These are phyloP conservation scores for Perkinsus chesapeaki DNA, from an alignment of 169 alveolate genomes.

Conservation along the genomic window DNA sequence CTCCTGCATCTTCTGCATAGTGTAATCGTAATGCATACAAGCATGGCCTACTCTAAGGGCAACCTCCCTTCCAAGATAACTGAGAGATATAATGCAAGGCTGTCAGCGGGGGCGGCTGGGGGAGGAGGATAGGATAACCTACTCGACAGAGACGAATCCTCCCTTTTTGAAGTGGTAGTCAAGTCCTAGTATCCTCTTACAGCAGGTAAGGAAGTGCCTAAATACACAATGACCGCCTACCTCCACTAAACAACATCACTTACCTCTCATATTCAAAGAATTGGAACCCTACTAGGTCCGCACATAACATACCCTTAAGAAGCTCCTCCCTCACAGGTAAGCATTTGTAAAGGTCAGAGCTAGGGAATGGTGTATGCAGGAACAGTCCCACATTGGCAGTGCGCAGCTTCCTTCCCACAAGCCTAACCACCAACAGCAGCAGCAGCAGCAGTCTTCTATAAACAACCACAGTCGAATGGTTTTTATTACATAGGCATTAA, in stretches of 20 bases:
- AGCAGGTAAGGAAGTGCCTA: constrained; percentile 64
- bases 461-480: not conserved
- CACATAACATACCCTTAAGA: constrained; percentile 78
- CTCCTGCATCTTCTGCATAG: not conserved
- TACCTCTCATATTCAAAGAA: constrained; percentile 74
- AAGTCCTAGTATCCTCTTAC: constrained; percentile 77
- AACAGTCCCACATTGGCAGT: constrained; percentile 68
- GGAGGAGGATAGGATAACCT: too few species aligned
- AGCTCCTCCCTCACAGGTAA: constrained; percentile 80
- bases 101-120: not conserved
- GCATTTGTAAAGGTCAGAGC: constrained; percentile 64
- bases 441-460: not conserved
- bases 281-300: constrained; percentile 88
- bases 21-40: constrained; percentile 10
- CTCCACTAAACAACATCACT: constrained; percentile 16
- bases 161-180: constrained; percentile 20
- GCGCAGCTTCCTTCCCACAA: constrained; percentile 14
- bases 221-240: not conserved
- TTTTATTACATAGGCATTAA: constrained; percentile 24
- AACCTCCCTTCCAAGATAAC: constrained; percentile 20
- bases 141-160: constrained; percentile 25
- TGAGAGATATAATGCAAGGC: not conserved
- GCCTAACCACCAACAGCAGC: constrained; percentile 64
- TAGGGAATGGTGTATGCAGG: constrained; percentile 88
- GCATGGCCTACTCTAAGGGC: constrained; percentile 25